Base-by-base conservation (phyloP, 2,329 filamentous ascomycete genomes). In the Botrytis galanthina region DNA sequence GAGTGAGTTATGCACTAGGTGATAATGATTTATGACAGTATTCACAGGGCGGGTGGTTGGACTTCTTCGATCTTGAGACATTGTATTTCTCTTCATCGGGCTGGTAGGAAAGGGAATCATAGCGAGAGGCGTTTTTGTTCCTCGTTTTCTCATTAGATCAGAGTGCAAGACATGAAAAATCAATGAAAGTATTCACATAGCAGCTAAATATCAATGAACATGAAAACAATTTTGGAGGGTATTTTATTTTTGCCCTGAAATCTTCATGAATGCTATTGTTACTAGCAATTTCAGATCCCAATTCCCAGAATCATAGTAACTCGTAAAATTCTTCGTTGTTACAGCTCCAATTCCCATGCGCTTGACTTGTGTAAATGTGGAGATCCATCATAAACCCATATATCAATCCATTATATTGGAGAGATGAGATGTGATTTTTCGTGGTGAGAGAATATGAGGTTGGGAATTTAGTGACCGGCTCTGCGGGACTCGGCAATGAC, bases 401-500 rank as follows among this genome's bases (percentile, higher is more conserved):
- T 57, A 42, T 32, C 66, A 37, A 68, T 68, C 48, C 66, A 32
- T 54, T 42, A 10, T 68, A 68, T 57, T 46, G 83, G 70, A 80
- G 83, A 71, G 79, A 84, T 70, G 82, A 77, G 70, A 48, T 60
- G 44, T 72, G 48, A 68, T 71, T 73, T 59, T 67, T 61, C 42
- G 42, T 64, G 67, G 69, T 73, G 73, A 32, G 60, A 66, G 54
- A 62, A 57, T 63, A 75, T 77, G 74, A 68, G 37, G 37, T 68
- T 39, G 48, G 46, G 74, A 80, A 80, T 85, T 88, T 91, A 92
- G 86, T 91, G 90, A 85, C 86, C 90, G 77, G 90, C 87, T 84
- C 91, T 89, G 87, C 95, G 95, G 84, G 95, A 92, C 89, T 98
- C 96, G 83, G 95, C 94, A 84, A 99, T 99, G 86, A 99, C 93